phyloP scores from a whole-genome alignment of 2,329 filamentous ascomycete species.

The Sporothrix luriei region DNA sequence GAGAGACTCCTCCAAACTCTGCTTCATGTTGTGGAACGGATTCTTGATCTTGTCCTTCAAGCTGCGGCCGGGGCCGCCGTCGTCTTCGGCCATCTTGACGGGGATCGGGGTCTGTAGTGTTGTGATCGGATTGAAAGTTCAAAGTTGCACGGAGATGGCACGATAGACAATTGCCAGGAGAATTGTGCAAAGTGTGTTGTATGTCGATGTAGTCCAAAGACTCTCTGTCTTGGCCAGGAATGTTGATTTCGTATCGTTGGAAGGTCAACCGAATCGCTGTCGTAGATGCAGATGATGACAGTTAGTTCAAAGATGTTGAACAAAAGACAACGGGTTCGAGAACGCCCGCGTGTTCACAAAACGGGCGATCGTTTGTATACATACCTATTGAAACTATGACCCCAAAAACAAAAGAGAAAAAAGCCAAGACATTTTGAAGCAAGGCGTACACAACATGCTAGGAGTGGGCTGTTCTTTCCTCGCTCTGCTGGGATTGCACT shows the following conservation, averaged over 20 bases:
- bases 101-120: neutral
- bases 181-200: neutral
- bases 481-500: neutral
- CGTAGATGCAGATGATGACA: neutral
- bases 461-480: slow-evolving; percentile 15
- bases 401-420: neutral
- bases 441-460: neutral
- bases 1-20: slow-evolving; percentile 61
- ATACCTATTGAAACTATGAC: neutral
- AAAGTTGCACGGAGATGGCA: neutral
- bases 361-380: neutral
- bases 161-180: neutral
- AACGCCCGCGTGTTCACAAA: neutral
- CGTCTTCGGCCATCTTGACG: slow-evolving; percentile 27
- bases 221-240: neutral
- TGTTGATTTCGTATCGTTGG: neutral
- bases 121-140: too few relatives aligned
- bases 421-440: slow-evolving; percentile 20
- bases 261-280: neutral
- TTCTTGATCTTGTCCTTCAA: slow-evolving; percentile 54
- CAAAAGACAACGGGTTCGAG: neutral
- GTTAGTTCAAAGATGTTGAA: slow-evolving; percentile 12
- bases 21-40: slow-evolving; percentile 50
- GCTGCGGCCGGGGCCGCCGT: slow-evolving; percentile 24
- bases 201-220: neutral